Base-by-base conservation (phyloP, 1,139 yeast genomes). In the Yamadazyma friedrichii region DNA sequence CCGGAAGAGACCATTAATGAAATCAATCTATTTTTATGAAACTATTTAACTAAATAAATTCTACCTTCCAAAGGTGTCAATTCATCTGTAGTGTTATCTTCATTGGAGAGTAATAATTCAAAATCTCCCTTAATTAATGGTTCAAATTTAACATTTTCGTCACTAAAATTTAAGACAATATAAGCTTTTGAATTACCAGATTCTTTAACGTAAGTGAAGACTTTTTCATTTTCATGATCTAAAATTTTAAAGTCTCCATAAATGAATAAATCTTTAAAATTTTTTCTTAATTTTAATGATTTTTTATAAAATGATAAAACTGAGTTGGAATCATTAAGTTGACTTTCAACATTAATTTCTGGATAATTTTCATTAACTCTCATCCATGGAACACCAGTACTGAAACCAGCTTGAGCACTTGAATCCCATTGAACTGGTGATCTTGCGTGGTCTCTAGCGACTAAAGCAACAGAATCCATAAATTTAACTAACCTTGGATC, bases 371-470 rank as follows among this genome's bases (percentile, higher is more conserved):
- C 79, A 50, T 75, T 74, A 46, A 75, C 73, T 45, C 70, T 62
- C 58, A 73, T 77, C 84, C 85, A 80, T 20, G 84, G 82, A 45
- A 59, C 59, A 25, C 62, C 74, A 2, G 67, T 58, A 11, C 80
- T 58, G 56, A 79, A 78, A 0, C 84, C 84, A 27, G 65, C 80
- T 47, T 67, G 52, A 10, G 54, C 62, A 2, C 66, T 52, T 36
- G 55, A 54, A 45, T 70, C 73, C 84, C 84, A 79, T 54, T 77
- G 84, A 48, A 79, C 75, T 26, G 84, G 84, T 6, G 81, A 67
- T 55, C 84, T 67, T 6, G 82, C 74, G 50, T 80, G 68, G 53
- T 78, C 83, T 55, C 83, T 65, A 10, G 79, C 75, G 15, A 70
- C 45, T 40, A 70, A 51, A 42, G 62, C 60, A 44, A 72, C 56